phyloP scores from a whole-genome alignment of 768 basidiomycete species.

The Rhizopogon vinicolor region DNA sequence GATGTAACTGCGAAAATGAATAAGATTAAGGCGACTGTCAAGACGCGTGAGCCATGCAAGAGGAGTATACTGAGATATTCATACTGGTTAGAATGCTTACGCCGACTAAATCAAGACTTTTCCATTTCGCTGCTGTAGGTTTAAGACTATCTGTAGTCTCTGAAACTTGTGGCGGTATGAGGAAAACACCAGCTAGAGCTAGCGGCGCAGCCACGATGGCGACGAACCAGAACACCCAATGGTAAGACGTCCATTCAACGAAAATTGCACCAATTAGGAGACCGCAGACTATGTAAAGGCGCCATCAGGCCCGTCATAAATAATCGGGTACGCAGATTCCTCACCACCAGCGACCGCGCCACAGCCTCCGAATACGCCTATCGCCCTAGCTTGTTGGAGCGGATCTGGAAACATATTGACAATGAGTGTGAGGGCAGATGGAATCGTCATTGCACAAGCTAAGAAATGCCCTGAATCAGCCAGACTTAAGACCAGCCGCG shows the following conservation, averaged over 20 bases:
- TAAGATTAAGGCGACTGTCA: constrained; percentile 24
- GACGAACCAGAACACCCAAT: constrained; percentile 48
- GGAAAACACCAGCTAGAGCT: constrained; percentile 23
- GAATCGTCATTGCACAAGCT: constrained; percentile 48
- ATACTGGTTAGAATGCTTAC: constrained; percentile 33
- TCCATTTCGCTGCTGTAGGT: constrained; percentile 14
- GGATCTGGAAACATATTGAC: constrained; percentile 47
- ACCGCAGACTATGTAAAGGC: constrained; percentile 29
- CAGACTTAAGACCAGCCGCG: background rate
- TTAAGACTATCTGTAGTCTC: constrained; percentile 1
- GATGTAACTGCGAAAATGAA: constrained; percentile 38
- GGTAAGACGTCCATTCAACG: constrained; percentile 36
- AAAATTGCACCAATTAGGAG: constrained; percentile 41
- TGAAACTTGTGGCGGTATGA: constrained; percentile 27
- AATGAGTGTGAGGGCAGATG: constrained; percentile 46
- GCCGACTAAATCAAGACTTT: constrained; percentile 33
- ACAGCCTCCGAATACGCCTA: constrained; percentile 42
- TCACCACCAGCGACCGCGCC: constrained; percentile 44
- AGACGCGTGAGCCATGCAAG: background rate
- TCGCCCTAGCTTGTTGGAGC: constrained; percentile 40
- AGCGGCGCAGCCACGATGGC: constrained; percentile 34
- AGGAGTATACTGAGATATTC: background rate
- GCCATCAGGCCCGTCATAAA: background rate
- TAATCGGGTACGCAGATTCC: background rate
- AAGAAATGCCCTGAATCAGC: constrained; percentile 2